phyloP scores from a whole-genome alignment of 768 basidiomycete species.

The Tulasnella sp. region DNA sequence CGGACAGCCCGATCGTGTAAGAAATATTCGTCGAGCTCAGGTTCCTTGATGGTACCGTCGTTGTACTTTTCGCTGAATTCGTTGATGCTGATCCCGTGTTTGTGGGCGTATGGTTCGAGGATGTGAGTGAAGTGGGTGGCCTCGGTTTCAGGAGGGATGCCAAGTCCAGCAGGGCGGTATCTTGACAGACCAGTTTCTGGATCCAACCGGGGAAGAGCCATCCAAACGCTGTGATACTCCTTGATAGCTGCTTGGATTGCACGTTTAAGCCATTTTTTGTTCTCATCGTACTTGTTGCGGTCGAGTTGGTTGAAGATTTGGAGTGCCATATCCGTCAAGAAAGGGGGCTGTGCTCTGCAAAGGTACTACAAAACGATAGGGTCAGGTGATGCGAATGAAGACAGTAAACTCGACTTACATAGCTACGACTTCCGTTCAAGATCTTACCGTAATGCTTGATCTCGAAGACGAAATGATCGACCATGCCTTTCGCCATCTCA shows the following conservation, averaged over 20 bases:
- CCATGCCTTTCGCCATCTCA: slow-evolving; percentile 92
- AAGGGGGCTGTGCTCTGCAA: slow-evolving; percentile 91
- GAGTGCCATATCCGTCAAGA: slow-evolving; percentile 96
- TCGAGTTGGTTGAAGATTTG: slow-evolving; percentile 97
- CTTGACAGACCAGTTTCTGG: slow-evolving; percentile 88
- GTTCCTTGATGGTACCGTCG: slow-evolving; percentile 67
- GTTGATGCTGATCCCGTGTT: slow-evolving; percentile 82
- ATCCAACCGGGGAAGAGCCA: slow-evolving; percentile 87
- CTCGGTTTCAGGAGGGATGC: slow-evolving; percentile 97
- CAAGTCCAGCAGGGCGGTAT: slow-evolving; percentile 84
- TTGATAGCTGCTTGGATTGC: slow-evolving; percentile 97
- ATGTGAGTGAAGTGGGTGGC: slow-evolving; percentile 97
- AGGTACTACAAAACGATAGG: slow-evolving; percentile 48
- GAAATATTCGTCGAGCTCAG: slow-evolving; percentile 92
- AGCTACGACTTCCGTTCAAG: slow-evolving; percentile 86
- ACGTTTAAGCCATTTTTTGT: slow-evolving; percentile 84
- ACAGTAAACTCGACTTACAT: slow-evolving; percentile 23
- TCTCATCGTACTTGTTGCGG: slow-evolving; percentile 61
- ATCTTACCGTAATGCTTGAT: slow-evolving; percentile 97
- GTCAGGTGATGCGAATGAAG: background rate
- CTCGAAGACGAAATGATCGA: slow-evolving; percentile 98
- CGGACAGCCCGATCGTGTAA: slow-evolving; percentile 92
- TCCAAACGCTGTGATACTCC: slow-evolving; percentile 98
- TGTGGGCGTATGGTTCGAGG: slow-evolving; percentile 85
- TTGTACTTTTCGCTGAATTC: slow-evolving; percentile 98